These are phyloP conservation scores for Malbranchea zuffiana DNA, from an alignment of 2,329 filamentous ascomycete genomes.

Conservation along the genomic window DNA sequence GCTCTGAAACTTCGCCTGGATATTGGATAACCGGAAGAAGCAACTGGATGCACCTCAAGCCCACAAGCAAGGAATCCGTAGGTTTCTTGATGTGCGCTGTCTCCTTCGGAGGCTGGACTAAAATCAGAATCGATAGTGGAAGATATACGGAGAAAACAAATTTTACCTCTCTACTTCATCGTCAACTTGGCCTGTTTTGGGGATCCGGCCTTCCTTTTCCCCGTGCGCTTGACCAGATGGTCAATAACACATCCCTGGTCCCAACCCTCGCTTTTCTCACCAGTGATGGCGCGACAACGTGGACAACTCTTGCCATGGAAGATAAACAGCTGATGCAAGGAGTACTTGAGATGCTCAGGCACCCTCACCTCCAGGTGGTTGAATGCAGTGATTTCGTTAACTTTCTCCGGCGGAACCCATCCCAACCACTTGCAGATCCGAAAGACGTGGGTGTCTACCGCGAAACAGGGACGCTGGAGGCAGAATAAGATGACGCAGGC, in stretches of 20 bases:
- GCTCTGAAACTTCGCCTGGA: no score
- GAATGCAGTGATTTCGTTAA: slow-evolving; percentile 42
- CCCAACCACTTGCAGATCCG: slow-evolving; percentile 51
- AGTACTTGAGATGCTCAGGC: slow-evolving; percentile 53
- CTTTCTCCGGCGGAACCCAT: slow-evolving; percentile 46
- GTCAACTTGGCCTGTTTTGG: no score
- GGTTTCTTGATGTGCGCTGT: no score
- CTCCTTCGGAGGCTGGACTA: no score
- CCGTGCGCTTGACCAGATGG: slow-evolving; percentile 48
- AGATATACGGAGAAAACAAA: no score
- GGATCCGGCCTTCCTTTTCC: slow-evolving; percentile 38
- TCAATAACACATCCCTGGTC: slow-evolving; percentile 54
- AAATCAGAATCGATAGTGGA: no score
- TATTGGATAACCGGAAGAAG: no score
- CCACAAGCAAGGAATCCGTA: no score
- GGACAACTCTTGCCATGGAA: slow-evolving; percentile 52
- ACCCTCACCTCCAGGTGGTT: slow-evolving; percentile 51
- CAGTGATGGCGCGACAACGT: slow-evolving; percentile 50
- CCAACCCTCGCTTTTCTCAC: slow-evolving; percentile 52
- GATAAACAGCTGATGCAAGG: slow-evolving; percentile 52
- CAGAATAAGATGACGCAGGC: slow-evolving; percentile 56
- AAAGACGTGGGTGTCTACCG: slow-evolving; percentile 57
- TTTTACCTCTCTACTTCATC: no score
- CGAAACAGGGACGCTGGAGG: slow-evolving; percentile 51
- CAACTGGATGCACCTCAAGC: no score